Conservation (phyloP, 140 eudicot genomes). For the Oenanthe javanica region DNA sequence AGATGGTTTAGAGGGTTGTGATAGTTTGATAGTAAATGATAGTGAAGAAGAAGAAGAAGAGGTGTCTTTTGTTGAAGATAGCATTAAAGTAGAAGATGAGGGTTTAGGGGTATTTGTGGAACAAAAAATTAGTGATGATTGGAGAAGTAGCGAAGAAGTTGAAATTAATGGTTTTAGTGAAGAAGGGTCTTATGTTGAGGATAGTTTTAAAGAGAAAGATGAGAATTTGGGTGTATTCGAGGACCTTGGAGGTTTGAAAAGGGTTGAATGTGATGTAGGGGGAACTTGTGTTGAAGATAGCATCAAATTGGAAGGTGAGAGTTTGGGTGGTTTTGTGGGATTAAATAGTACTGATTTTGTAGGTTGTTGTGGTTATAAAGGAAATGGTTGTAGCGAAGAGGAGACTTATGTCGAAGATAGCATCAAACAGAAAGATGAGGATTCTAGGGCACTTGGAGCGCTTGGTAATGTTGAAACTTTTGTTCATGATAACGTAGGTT, state of each 20-base stretch:
- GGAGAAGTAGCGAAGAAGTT: constrained; percentile 26
- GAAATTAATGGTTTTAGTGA: constrained; percentile 19
- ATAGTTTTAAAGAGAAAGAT: constrained; percentile 11
- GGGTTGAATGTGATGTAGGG: background rate
- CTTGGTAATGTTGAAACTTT: background rate
- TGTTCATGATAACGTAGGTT: background rate
- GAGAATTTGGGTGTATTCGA: constrained; percentile 14
- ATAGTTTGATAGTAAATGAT: constrained; percentile 17
- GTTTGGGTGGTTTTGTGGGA: background rate
- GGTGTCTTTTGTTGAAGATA: constrained; percentile 17
- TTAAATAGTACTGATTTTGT: constrained; percentile 28
- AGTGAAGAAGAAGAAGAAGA: constrained; percentile 15
- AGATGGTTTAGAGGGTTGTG: constrained; percentile 33
- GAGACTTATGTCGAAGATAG: constrained; percentile 19
- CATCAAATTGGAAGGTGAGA: constrained; percentile 10
- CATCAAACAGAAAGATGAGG: constrained; percentile 11
- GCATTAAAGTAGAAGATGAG: constrained; percentile 7
- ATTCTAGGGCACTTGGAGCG: constrained; percentile 10
- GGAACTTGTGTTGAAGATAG: constrained; percentile 19
- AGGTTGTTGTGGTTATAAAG: constrained; percentile 13
- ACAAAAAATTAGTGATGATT: background rate
- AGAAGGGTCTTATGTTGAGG: constrained; percentile 18
- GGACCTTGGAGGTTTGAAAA: constrained; percentile 11
- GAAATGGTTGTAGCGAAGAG: constrained; percentile 13
- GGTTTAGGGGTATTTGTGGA: background rate